Evolutionary conservation across 768 basidiomycete species (phyloP), one percentile per base, ranked within the genome.

Genomic region (Russula sp.): DNA sequence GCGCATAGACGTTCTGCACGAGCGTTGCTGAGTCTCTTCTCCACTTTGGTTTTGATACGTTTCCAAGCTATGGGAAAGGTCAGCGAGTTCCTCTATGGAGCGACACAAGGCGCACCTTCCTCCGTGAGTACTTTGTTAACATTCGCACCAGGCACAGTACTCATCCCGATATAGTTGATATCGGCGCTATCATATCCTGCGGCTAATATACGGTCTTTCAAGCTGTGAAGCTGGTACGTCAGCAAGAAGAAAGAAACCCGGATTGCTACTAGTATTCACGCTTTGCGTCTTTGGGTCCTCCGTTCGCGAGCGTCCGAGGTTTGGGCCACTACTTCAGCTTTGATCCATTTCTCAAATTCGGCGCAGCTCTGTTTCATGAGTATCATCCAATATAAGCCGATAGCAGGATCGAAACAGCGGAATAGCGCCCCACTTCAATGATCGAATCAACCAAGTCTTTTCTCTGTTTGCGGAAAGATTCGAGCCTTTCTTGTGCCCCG

Each of bases 151-250:
- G 66, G 66, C 5, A 67, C 22, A 13, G 32, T 13, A 13, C n/a
- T 1, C 2, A 48, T 42, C 11, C 63, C 57, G 6, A 65, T 51
- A 32, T 1, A 28, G 11, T 59, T 2, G n/a, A 67, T 65, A 50
- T 67, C 66, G n/a, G n/a, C 66, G 1, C 22, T 42, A 20, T 56
- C 66, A 53, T 60, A 67, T 4, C 66, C 66, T n/a, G 54, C 36
- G 5, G 44, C 48, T 3, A 61, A n/a, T 26, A 67, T 59, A 26
- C 59, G 63, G 5, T 24, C 26, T 28, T 22, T 65, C 22, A 67
- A 34, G 38, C 66, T 67, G 49, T 7, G 10, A 59, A 56, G 28
- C 5, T 18, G 18, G 14, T 18, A 30, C 20, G 38, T 65, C 49
- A 57, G 30, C 26, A 22, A 18, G 3, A 54, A 14, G n/a, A 22